A percentile compares a stretch with the other conserved stretches of the same genome.
These are phyloP conservation scores for Capronia coronata DNA, from an alignment of 2,329 filamentous ascomycete genomes.

Conservation along the genomic window DNA sequence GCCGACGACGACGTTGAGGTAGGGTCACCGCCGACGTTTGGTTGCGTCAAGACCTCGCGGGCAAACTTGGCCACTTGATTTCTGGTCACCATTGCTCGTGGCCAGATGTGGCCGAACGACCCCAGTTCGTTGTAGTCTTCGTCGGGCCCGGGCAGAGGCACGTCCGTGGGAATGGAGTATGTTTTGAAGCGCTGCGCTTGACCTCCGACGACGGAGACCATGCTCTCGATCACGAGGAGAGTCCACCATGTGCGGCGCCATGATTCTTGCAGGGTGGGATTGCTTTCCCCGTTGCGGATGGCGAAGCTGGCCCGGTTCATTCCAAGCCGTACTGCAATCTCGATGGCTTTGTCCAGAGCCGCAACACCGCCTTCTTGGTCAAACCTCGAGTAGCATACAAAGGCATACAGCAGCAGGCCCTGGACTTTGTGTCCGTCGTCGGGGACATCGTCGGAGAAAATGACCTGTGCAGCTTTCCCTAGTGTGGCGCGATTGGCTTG, in stretches of 20 bases:
- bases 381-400: slow-evolving; percentile 33
- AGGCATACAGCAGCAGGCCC: slow-evolving; percentile 35
- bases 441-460: slow-evolving; percentile 26
- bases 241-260: slow-evolving; percentile 91
- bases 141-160: slow-evolving; percentile 76
- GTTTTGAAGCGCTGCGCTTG: slow-evolving; percentile 35
- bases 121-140: slow-evolving; percentile 47
- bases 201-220: slow-evolving; percentile 64
- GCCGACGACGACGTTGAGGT: slow-evolving; percentile 7
- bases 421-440: slow-evolving; percentile 35
- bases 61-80: slow-evolving; percentile 29
- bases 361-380: slow-evolving; percentile 33
- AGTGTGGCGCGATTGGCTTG: slow-evolving; percentile 32
- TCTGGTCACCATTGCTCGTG: slow-evolving; percentile 30
- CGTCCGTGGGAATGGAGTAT: slow-evolving; percentile 66
- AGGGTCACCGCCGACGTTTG: slow-evolving; percentile 11
- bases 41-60: slow-evolving; percentile 22
- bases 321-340: slow-evolving; percentile 67
- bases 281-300: slow-evolving; percentile 41
- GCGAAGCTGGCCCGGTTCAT: slow-evolving; percentile 63
- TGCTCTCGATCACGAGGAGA: slow-evolving; percentile 71
- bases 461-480: slow-evolving; percentile 28
- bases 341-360: slow-evolving; percentile 57
- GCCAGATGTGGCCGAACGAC: slow-evolving; percentile 32
- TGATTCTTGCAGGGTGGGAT: slow-evolving; percentile 69